Percentiles rank a stretch among this genome's conserved stretches.
These are phyloP conservation scores for Megacollybia platyphylla DNA, from an alignment of 1,284 basidiomycete genomes.

Conservation along the genomic window DNA sequence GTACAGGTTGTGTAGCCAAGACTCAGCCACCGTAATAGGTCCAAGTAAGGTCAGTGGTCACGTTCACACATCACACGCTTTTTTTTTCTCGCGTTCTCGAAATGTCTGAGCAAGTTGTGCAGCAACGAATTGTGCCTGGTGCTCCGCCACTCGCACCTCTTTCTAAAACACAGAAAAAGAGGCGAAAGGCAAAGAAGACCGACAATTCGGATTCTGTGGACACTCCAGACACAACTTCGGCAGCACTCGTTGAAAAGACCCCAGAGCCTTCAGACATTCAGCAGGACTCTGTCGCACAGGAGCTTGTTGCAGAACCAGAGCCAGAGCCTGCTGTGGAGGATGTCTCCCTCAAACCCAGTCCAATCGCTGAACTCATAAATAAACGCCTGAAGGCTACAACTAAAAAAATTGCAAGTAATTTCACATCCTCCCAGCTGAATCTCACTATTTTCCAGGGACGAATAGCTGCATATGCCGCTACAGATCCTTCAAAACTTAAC, in stretches of 20 bases:
- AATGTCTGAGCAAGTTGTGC: slow-evolving; percentile 10
- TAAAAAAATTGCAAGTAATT: slow-evolving; percentile 71
- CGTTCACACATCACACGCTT: slow-evolving; percentile 1
- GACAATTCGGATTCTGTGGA: slow-evolving; percentile 19
- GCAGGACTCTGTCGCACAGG: slow-evolving; percentile 34
- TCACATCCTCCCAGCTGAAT: slow-evolving; percentile 4
- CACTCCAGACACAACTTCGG: slow-evolving; percentile 23
- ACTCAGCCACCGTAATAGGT: no score
- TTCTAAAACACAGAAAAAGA: slow-evolving; percentile 58
- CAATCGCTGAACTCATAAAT: slow-evolving; percentile 63
- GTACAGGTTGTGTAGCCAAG: no score
- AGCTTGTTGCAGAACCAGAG: slow-evolving; percentile 28
- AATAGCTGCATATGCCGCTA: slow-evolving; percentile 55
- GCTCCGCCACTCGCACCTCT: slow-evolving; percentile 47
- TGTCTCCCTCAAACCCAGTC: slow-evolving; percentile 37
- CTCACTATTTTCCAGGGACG: slow-evolving; percentile 36
- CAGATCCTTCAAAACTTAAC: slow-evolving; percentile 60
- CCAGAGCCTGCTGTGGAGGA: slow-evolving; percentile 28
- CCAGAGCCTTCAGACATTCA: slow-evolving; percentile 34
- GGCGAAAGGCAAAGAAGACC: slow-evolving; percentile 44
- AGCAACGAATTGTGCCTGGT: slow-evolving; percentile 54
- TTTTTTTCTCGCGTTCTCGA: slow-evolving; percentile 5
- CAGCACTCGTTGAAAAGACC: slow-evolving; percentile 35
- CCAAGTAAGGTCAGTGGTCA: background rate
- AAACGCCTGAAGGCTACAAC: slow-evolving; percentile 64